Evolutionary conservation across 768 basidiomycete species (phyloP).

Genomic region (Leccinum uliginosum): DNA sequence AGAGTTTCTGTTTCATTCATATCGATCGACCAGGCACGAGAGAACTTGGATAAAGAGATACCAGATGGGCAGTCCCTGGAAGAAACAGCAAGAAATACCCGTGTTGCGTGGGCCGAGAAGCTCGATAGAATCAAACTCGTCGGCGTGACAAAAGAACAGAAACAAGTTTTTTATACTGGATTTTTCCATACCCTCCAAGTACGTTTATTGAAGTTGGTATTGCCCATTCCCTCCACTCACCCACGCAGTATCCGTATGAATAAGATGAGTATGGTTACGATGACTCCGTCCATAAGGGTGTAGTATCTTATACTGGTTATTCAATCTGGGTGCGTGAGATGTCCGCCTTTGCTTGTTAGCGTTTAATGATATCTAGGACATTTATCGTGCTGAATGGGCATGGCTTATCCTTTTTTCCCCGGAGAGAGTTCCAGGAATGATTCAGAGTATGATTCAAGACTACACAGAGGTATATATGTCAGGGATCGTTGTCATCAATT

Average conservation of each 20-base stretch:
- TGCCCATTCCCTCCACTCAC: not conserved
- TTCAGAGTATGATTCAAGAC: constrained; percentile 77
- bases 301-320: constrained; percentile 79
- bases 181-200: constrained; percentile 63
- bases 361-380: constrained; percentile 49
- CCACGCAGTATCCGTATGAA: constrained; percentile 68
- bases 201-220: constrained; percentile 1
- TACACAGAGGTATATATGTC: constrained; percentile 49
- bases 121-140: constrained; percentile 47
- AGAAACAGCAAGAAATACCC: constrained; percentile 43
- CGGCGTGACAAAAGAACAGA: constrained; percentile 45
- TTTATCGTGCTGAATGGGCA: constrained; percentile 73
- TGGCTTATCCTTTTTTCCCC: constrained; percentile 76
- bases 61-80: constrained; percentile 46
- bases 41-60: constrained; percentile 48
- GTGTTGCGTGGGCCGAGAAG: constrained; percentile 55
- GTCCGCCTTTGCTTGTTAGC: not conserved
- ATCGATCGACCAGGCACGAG: constrained; percentile 59
- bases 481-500: not conserved
- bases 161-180: constrained; percentile 54
- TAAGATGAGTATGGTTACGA: constrained; percentile 71
- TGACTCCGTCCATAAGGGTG: constrained; percentile 54
- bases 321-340: constrained; percentile 61
- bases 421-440: constrained; percentile 71
- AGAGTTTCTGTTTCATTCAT: constrained; percentile 73